A percentile compares a stretch with the other conserved stretches of the same genome.
Evolutionary conservation across 2,329 filamentous ascomycete genomes (phyloP).

Genomic region (Botrytis paeoniae): DNA sequence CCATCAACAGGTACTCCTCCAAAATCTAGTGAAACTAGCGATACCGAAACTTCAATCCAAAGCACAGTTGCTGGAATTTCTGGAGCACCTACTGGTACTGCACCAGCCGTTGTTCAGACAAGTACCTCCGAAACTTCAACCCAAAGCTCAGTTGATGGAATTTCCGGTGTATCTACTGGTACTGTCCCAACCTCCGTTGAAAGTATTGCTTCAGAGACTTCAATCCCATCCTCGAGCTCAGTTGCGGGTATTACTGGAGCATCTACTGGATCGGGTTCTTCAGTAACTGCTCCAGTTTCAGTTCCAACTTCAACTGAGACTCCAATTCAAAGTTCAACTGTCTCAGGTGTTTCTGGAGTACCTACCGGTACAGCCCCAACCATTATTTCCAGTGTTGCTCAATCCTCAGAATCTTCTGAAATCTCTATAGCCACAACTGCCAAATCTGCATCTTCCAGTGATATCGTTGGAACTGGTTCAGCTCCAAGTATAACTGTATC

Average conservation of each 20-base stretch:
- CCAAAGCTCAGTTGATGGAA: neutral
- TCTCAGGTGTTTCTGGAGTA: conserved; percentile 3
- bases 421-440: neutral
- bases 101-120: neutral
- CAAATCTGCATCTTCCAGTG: neutral
- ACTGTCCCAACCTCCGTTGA: neutral
- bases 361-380: conserved; percentile 3
- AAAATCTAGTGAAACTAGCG: neutral
- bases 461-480: neutral
- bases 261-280: neutral
- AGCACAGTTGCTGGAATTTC: neutral
- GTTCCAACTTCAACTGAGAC: neutral
- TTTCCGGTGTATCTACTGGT: neutral
- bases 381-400: neutral
- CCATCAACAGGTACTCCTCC: neutral
- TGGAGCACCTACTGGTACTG: too few relatives aligned
- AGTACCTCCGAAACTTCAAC: neutral
- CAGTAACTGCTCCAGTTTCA: neutral
- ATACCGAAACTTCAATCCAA: neutral
- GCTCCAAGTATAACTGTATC: neutral
- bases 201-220: neutral
- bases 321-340: neutral
- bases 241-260: neutral
- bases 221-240: neutral
- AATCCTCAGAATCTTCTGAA: neutral